These are phyloP conservation scores for Euphorbia schlechtendalii DNA, from an alignment of 441 rosid genomes.

Conservation along the genomic window DNA sequence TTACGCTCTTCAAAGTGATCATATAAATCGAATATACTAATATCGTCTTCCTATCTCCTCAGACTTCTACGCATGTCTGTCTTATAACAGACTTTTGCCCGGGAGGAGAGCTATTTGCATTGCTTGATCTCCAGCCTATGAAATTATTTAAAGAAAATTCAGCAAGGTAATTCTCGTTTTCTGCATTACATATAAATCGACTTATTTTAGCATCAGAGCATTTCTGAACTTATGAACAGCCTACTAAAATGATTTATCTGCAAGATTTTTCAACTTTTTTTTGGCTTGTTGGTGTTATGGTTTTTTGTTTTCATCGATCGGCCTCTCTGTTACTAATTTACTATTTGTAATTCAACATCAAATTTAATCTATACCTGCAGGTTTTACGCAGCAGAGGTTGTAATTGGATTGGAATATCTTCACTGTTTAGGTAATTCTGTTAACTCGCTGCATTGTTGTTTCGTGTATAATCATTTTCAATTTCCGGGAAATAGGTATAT, in stretches of 20 bases:
- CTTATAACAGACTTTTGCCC: conserved; percentile 95
- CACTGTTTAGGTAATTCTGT: conserved; percentile 80
- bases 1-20: too few relatives aligned
- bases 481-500: background rate
- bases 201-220: too few relatives aligned
- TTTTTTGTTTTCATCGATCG: too few relatives aligned
- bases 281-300: background rate
- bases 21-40: background rate
- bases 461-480: background rate
- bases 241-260: too few relatives aligned
- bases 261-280: background rate
- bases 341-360: conserved; percentile 9
- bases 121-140: conserved; percentile 95
- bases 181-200: background rate
- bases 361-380: conserved; percentile 35
- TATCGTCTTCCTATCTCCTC: conserved; percentile 28
- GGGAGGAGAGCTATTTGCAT: conserved; percentile 91
- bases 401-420: conserved; percentile 85
- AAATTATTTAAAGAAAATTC: conserved; percentile 80
- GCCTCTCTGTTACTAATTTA: background rate
- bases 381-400: conserved; percentile 94
- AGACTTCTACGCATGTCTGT: conserved; percentile 95
- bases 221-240: too few relatives aligned
- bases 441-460: background rate
- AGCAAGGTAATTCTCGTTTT: conserved; percentile 49